Percentiles rank a stretch among this genome's conserved stretches.
phyloP scores from a whole-genome alignment of 495 filamentous ascomycete genomes.

The Penicillium odoratum region DNA sequence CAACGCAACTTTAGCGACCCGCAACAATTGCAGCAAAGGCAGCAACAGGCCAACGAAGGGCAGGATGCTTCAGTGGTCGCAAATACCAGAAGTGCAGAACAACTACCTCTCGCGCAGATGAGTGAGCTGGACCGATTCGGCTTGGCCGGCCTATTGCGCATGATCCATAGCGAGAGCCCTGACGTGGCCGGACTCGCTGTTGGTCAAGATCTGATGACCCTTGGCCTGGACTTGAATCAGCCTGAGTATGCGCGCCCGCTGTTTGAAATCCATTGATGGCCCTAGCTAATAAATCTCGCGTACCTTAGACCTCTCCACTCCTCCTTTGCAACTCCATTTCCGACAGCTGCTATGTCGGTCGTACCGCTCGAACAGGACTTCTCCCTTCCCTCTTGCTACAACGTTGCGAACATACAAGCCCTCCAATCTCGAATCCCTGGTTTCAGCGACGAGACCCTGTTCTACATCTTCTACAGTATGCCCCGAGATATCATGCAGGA shows the following conservation, averaged over 20 bases:
- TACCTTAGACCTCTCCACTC: conserved; percentile 56
- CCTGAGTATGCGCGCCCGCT: conserved; percentile 61
- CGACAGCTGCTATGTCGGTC: conserved; percentile 61
- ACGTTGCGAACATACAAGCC: conserved; percentile 80
- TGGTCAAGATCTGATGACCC: conserved; percentile 73
- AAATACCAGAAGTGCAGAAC: conserved; percentile 41
- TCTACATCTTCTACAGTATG: conserved; percentile 93
- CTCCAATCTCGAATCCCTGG: conserved; percentile 74
- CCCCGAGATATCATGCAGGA: conserved; percentile 83
- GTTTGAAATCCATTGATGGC: conserved; percentile 9
- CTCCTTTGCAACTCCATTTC: conserved; percentile 70
- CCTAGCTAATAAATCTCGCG: not conserved
- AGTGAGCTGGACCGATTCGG: conserved; percentile 77
- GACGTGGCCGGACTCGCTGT: conserved; percentile 73
- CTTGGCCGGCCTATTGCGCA: conserved; percentile 71
- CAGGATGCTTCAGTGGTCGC: conserved; percentile 38
- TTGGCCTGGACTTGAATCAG: conserved; percentile 79
- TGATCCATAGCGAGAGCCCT: conserved; percentile 75
- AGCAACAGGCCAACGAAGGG: conserved; percentile 39
- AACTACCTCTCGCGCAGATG: conserved; percentile 71
- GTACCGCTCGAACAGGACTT: conserved; percentile 74
- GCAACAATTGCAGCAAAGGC: conserved; percentile 38
- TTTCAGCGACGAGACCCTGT: conserved; percentile 88
- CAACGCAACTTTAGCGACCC: conserved; percentile 37
- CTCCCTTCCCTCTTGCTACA: conserved; percentile 78